Conservation (phyloP, 2,329 filamentous ascomycete genomes). For the Hawksworthiomyces lignivorus region DNA sequence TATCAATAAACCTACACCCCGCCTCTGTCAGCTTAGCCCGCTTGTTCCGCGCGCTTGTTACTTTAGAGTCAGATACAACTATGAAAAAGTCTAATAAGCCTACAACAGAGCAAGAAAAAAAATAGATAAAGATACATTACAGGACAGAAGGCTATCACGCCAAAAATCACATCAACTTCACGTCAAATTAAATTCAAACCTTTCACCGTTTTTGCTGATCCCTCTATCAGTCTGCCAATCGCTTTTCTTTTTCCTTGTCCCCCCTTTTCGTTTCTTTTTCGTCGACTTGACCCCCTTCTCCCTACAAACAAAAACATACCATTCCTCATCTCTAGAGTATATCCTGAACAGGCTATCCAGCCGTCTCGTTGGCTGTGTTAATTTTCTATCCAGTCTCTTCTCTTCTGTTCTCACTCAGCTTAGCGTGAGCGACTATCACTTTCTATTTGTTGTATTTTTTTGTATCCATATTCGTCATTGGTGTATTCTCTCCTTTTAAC, state of each 20-base stretch:
- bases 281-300: neutral
- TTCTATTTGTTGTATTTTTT: too few species aligned
- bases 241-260: neutral
- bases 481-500: neutral
- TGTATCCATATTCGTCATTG: too few species aligned
- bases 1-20: neutral
- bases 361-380: too few species aligned
- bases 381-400: too few species aligned
- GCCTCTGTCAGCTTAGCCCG: slow-evolving; percentile 1
- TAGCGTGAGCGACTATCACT: too few species aligned
- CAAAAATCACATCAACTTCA: neutral
- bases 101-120: neutral
- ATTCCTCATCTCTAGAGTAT: neutral
- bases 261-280: too few species aligned
- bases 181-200: neutral
- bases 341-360: too few species aligned
- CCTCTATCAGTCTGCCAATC: neutral
- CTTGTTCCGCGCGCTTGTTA: slow-evolving; percentile 10
- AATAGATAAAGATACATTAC: too few species aligned
- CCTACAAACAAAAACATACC: neutral
- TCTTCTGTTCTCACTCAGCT: too few species aligned
- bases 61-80: slow-evolving; percentile 1
- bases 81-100: neutral
- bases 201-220: slow-evolving; percentile 1
- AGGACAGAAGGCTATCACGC: too few species aligned